Evolutionary conservation across 1,139 yeast genomes (phyloP), one percentile per base, ranked within the genome.

Genomic region (Yamadazyma dendronema): DNA sequence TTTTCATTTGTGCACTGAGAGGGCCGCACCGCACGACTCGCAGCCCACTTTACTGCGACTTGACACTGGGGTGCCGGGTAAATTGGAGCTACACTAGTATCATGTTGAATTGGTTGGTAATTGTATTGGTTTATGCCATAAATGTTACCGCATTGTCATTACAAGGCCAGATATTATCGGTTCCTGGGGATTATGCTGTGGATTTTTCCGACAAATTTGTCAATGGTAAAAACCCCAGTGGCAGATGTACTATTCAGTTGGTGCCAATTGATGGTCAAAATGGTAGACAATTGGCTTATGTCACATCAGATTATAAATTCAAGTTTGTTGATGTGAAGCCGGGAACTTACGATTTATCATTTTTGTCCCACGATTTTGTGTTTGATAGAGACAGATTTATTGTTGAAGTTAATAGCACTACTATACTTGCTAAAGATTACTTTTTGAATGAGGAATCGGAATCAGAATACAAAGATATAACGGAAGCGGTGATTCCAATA

Each of bases 301-400:
- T 67, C 2, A 59, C 61, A 29, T 51, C 54, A 27, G 46, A 54
- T 10, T 65, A 53, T 38, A 46, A 47, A 4, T 70, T 67, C 42
- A 31, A 35, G 1, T 65, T 59, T 36, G 42, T 48, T 6, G 48
- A 52, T 12, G 49, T 71, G 36, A 29, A 35, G 2, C 39, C 47
- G 10, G 77, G 76, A 5, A 56, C 52, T 31, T 69, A 71, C 41
- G 61, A 64, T 36, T 58, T 71, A 31, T 28, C 51, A 13, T 53
- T 70, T 6, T 48, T 56, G 37, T 63, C 73, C 1, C 65, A 68
- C 47, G 77, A 71, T 42, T 68, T 68, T 43, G 39, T 43, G 7
- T 53, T 71, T 29, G 38, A 41, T 13, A 41, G 41, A 24, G 55
- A 58, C 29, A 50, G 68, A 34, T 67, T 47, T 46, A 50, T 53